phyloP scores from a whole-genome alignment of 345 rosid genomes.

The Mallotus nudiflorus region DNA sequence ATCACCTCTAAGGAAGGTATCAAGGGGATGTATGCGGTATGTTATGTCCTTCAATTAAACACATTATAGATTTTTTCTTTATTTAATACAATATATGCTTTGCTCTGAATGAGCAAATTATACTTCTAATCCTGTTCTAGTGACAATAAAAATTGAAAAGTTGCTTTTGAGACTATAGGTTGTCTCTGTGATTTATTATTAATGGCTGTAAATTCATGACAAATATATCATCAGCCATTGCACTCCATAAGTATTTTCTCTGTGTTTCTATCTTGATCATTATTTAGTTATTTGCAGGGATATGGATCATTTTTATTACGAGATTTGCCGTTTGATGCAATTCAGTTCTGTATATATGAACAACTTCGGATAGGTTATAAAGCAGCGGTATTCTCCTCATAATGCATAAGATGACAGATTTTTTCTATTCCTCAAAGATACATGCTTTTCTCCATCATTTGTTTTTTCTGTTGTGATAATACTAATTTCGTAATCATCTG shows the following conservation, averaged over 20 bases:
- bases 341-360: conserved; percentile 95
- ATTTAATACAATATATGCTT: background rate
- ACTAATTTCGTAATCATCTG: background rate
- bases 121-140: background rate
- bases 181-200: background rate
- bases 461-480: background rate
- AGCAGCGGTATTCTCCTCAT: conserved; percentile 56
- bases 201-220: too few relatives aligned
- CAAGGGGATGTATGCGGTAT: conserved; percentile 88
- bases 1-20: conserved; percentile 77
- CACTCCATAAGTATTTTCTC: background rate
- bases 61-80: background rate
- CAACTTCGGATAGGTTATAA: conserved; percentile 89
- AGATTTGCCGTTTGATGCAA: conserved; percentile 96
- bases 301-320: conserved; percentile 82
- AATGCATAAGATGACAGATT: background rate
- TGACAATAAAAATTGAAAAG: background rate
- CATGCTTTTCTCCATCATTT: background rate
- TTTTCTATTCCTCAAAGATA: background rate
- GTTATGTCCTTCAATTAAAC: conserved; percentile 11
- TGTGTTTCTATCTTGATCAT: background rate
- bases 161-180: background rate
- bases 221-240: background rate
- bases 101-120: background rate
- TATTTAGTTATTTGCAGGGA: conserved; percentile 46